Percentiles rank a stretch among this genome's conserved stretches.
phyloP scores from a whole-genome alignment of 306 rosid species.

The Corylus americana region DNA sequence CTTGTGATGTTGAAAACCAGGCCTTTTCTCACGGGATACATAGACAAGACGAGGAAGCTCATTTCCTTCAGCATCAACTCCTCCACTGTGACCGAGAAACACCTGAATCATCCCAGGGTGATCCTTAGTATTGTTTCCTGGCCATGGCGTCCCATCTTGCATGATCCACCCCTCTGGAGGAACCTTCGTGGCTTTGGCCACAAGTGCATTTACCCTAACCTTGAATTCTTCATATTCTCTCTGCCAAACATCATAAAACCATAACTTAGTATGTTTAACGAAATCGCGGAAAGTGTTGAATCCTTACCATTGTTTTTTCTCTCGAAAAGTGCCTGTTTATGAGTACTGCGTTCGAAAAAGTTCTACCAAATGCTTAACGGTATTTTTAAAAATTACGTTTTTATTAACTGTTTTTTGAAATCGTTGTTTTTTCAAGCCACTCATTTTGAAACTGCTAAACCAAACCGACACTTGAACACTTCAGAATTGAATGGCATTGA shows the following conservation, averaged over 20 bases:
- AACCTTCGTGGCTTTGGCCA: constrained; percentile 85
- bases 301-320: no score
- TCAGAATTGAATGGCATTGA: constrained; percentile 18
- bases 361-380: no score
- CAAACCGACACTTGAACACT: background rate
- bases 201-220: constrained; percentile 86
- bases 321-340: no score
- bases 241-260: constrained; percentile 43
- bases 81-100: constrained; percentile 93
- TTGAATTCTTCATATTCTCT: constrained; percentile 96
- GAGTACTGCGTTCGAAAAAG: no score
- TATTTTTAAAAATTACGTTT: no score
- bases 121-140: constrained; percentile 92
- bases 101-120: constrained; percentile 99
- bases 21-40: constrained; percentile 93
- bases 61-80: constrained; percentile 85
- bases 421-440: no score
- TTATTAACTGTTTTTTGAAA: no score
- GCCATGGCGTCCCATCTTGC: constrained; percentile 99
- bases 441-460: no score
- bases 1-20: constrained; percentile 92
- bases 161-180: constrained; percentile 96
- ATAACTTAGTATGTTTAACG: background rate
- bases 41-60: constrained; percentile 94
- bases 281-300: no score